These are phyloP conservation scores for Talaromyces albobiverticillius DNA, from an alignment of 2,329 filamentous ascomycete species.

Conservation along the genomic window DNA sequence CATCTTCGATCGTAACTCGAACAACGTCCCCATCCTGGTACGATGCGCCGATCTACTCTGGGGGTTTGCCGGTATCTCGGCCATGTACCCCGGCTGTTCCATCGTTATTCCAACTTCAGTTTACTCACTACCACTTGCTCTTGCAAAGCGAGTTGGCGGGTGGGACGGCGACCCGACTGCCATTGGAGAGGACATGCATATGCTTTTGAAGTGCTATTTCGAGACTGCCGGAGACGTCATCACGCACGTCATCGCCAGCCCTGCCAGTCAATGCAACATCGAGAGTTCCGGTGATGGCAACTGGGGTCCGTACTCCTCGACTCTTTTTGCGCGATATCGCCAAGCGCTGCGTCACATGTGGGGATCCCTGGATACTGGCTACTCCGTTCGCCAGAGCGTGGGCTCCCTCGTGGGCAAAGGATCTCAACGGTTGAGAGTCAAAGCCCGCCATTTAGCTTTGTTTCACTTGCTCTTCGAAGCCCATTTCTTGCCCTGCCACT, in stretches of 20 bases:
- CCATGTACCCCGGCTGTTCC: conserved; percentile 61
- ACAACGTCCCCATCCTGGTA: conserved; percentile 64
- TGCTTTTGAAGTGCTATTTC: conserved; percentile 77
- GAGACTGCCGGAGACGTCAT: conserved; percentile 68
- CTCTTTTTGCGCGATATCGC: conserved; percentile 65
- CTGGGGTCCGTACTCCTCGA: conserved; percentile 44
- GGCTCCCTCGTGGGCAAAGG: conserved; percentile 18
- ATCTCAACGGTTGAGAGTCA: conserved; percentile 32
- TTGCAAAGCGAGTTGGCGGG: conserved; percentile 67
- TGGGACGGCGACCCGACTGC: conserved; percentile 70
- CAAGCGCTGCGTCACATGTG: conserved; percentile 72
- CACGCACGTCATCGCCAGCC: conserved; percentile 62
- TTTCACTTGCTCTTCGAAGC: conserved; percentile 68
- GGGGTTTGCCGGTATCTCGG: conserved; percentile 68
- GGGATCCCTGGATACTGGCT: conserved; percentile 67
- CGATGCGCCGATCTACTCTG: conserved; percentile 71
- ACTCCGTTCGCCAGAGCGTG: conserved; percentile 48
- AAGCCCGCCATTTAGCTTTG: conserved; percentile 48
- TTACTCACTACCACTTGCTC: conserved; percentile 65
- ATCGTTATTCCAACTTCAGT: conserved; percentile 71
- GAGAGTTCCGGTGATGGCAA: conserved; percentile 57
- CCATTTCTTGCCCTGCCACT: conserved; percentile 67
- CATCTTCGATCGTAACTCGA: conserved; percentile 71
- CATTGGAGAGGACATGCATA: conserved; percentile 73
- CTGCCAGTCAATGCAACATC: conserved; percentile 71